These are phyloP conservation scores for Trichophyton equinum DNA, from an alignment of 2,329 filamentous ascomycete species.

Conservation along the genomic window DNA sequence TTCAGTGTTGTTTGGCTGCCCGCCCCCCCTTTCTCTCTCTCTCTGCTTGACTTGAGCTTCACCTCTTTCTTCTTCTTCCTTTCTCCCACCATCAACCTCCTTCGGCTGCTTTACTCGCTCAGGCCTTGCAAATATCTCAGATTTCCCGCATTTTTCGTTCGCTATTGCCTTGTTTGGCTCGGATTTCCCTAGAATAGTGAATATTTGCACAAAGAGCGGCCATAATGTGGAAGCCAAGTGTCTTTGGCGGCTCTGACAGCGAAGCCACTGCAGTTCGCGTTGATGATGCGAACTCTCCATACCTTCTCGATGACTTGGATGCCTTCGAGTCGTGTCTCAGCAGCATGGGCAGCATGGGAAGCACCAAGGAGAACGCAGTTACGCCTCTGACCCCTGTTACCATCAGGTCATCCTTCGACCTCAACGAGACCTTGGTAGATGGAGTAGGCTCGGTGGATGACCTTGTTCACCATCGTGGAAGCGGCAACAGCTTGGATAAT, in stretches of 20 bases:
- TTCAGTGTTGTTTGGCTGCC: neutral
- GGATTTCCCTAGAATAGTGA: neutral
- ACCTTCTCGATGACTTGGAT: conserved; percentile 1
- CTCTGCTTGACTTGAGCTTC: neutral
- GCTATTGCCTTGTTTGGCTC: neutral
- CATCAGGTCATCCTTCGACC: neutral
- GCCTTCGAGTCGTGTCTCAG: conserved; percentile 2
- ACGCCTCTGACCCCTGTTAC: neutral
- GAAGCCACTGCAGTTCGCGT: neutral
- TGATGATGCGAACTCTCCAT: neutral
- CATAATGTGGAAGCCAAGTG: neutral
- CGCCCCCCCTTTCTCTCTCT: neutral
- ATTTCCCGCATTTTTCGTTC: neutral
- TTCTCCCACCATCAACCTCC: neutral
- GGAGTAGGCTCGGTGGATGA: conserved; percentile 11
- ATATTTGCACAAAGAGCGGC: neutral
- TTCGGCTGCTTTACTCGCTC: neutral
- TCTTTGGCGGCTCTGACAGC: neutral
- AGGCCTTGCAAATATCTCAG: neutral
- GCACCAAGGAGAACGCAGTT: neutral
- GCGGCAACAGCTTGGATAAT: neutral
- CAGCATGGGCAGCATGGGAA: neutral
- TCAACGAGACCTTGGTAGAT: conserved; percentile 7
- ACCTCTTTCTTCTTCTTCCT: neutral
- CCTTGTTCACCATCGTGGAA: conserved; percentile 7